These are phyloP conservation scores for Aurantiochytrium sp. DNA, from an alignment of 108 stramenopile genomes.

Conservation along the genomic window DNA sequence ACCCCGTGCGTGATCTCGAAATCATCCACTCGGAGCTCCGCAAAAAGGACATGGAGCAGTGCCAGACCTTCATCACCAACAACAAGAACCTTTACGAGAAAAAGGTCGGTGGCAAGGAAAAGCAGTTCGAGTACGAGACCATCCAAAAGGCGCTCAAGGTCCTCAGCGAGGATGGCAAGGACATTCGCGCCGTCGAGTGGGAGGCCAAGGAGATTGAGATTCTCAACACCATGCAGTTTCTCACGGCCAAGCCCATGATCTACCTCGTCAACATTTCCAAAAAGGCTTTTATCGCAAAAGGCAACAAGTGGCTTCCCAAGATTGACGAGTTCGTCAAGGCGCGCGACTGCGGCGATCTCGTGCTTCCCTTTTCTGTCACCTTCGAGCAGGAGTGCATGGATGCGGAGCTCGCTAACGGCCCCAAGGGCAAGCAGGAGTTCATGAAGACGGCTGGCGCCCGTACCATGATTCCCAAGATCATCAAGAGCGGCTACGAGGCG, in stretches of 20 bases:
- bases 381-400: slow-evolving; percentile 85
- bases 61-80: slow-evolving; percentile 53
- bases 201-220: slow-evolving; percentile 38
- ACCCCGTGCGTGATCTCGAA: slow-evolving; percentile 96
- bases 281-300: slow-evolving; percentile 90
- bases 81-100: slow-evolving; percentile 17
- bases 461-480: slow-evolving; percentile 84
- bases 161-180: slow-evolving; percentile 71
- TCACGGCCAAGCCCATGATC: slow-evolving; percentile 96
- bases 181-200: slow-evolving; percentile 58
- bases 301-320: slow-evolving; percentile 85
- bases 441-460: slow-evolving; percentile 58
- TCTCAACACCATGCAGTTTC: slow-evolving; percentile 53
- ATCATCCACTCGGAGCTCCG: slow-evolving; percentile 94
- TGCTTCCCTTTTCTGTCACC: slow-evolving; percentile 93
- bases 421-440: slow-evolving; percentile 39
- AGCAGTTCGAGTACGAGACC: neutral
- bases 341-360: slow-evolving; percentile 84
- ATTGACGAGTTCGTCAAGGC: slow-evolving; percentile 85
- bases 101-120: neutral
- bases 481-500: slow-evolving; percentile 84
- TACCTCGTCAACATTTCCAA: slow-evolving; percentile 91
- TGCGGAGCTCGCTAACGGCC: slow-evolving; percentile 57
- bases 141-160: slow-evolving; percentile 53
- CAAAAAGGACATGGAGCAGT: slow-evolving; percentile 72